Evolutionary conservation across 2,329 filamentous ascomycete genomes (phyloP), one percentile per base, ranked within the genome.

Genomic region (Chaetomiaceae sp.): DNA sequence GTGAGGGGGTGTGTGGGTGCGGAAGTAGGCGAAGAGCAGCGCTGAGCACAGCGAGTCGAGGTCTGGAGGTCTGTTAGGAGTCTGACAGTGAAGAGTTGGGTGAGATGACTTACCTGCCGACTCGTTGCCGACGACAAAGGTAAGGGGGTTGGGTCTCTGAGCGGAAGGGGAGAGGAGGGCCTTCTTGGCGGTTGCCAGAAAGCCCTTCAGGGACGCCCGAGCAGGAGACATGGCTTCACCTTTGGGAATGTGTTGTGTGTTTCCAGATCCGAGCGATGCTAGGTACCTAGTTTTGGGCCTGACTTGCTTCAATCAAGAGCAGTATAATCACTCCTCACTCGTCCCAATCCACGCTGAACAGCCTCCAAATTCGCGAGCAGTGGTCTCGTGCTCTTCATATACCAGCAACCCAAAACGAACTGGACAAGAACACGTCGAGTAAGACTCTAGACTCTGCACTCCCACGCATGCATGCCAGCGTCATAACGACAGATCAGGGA

Each of bases 1-100:
- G 46, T 69, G 71, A 12, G 74, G 75, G 4, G 79, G 71, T 4
- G 77, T 67, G 64, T 83, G 78, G 31, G 82, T 86, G 59, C 83
- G 81, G 34, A 92, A 73, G 69, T 91, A 94, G 53, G 89, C 87
- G 55, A 87, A 82, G 23, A 91, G 70, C 17, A 94, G 71, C 23
- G 88, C 82, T 25, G 83, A 86, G 68, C 86, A 88, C 61, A 94
- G 79, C 1, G 88, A 91, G 71, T 94, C 89, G 51, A 94, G 83
- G 62, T 94, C 89, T 88, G 45, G 3, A 3, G 4, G 6, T 25
- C n/a, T 11, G 22, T 33, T 37, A 53, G 33, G 27, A 12, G 9
- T 3, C 8, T 23, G 17, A 8, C 9, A 19, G 14, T 8, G 15
- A 14, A 22, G 15, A 15, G 19, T 33, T 36, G 37, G 4, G 6